Evolutionary conservation across 2,329 filamentous ascomycete species (phyloP), one percentile per base, ranked within the genome.

Genomic region (Samsoniella hepiali): DNA sequence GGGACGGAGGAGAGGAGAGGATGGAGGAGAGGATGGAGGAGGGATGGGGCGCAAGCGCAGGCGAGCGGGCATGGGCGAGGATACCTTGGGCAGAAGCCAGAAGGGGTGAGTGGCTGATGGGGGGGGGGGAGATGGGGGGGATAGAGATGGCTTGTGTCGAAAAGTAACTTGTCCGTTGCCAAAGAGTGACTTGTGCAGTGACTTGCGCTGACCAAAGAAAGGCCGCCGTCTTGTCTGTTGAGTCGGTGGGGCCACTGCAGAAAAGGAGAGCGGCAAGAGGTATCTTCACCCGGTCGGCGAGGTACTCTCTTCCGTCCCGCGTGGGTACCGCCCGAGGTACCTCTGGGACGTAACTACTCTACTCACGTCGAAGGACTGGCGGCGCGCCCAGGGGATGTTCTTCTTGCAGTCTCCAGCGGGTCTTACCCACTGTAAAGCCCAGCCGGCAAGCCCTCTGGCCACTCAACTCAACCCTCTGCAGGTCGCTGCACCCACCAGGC

Each of bases 1-100:
- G 67, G 65, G 67, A 68, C 62, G 68, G 68, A 68, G 69, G 66
- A 65, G 67, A 68, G 66, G 67, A 68, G 68, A 55, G 54, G 60
- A 62, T 53, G 65, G 67, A 66, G 61, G 56, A 54, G 49, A 40
- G 38, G 56, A 58, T 36, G 55, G 47, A 40, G 47, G 49, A 51
- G 45, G 36, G 38, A 49, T 32, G 40, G 40, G 60, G 44, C 34
- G 44, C 38, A 56, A 63, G 51, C 53, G 51, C 51, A 55, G 51
- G 42, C 60, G 34, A 56, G 51, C 42, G 60, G 60, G 44, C 60
- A 70, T 62, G 68, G 67, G 64, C 64, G 66, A 67, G 56, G 60
- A 58, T 51, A 58, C 60, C 59, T 55, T 61, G 59, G 32, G 31
- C 38, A 17, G 17, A 13, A 44, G 50, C 13, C 17, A 38, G 51